These are phyloP conservation scores for Agaricales sp. DNA, from an alignment of 1,284 basidiomycete genomes.

Conservation along the genomic window DNA sequence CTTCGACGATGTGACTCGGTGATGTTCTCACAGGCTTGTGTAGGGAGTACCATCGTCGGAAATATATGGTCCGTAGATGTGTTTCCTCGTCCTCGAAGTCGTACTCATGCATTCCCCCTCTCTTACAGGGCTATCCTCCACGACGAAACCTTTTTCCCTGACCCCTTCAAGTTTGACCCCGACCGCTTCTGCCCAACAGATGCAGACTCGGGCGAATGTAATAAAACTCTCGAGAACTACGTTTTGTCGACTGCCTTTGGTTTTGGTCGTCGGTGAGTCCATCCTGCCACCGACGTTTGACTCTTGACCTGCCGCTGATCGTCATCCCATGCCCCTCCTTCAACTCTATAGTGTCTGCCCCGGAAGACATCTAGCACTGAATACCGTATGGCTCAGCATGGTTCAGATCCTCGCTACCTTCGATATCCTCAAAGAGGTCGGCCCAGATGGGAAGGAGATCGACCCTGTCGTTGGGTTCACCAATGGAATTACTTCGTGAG, in stretches of 20 bases:
- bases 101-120: neutral
- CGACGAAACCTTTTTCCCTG: constrained; percentile 8
- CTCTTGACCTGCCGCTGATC: too few species aligned
- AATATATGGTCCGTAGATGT: neutral
- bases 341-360: neutral
- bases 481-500: neutral
- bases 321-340: too few species aligned
- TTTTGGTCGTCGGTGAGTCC: neutral
- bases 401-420: neutral
- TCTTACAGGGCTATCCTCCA: constrained; percentile 8
- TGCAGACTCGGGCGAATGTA: neutral
- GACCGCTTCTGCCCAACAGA: constrained; percentile 3
- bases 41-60: neutral
- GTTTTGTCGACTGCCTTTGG: neutral
- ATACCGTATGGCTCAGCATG: neutral
- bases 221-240: neutral
- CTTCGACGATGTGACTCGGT: neutral
- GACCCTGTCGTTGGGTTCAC: constrained; percentile 22
- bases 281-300: too few species aligned
- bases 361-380: neutral
- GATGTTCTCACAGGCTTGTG: neutral
- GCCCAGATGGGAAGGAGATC: neutral
- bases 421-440: neutral
- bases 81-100: constrained; percentile 4
- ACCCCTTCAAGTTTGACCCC: constrained; percentile 10